A percentile compares a stretch with the other conserved stretches of the same genome.
phyloP scores from a whole-genome alignment of 1,139 yeast genomes.

The Geotrichum phurueaensis region DNA sequence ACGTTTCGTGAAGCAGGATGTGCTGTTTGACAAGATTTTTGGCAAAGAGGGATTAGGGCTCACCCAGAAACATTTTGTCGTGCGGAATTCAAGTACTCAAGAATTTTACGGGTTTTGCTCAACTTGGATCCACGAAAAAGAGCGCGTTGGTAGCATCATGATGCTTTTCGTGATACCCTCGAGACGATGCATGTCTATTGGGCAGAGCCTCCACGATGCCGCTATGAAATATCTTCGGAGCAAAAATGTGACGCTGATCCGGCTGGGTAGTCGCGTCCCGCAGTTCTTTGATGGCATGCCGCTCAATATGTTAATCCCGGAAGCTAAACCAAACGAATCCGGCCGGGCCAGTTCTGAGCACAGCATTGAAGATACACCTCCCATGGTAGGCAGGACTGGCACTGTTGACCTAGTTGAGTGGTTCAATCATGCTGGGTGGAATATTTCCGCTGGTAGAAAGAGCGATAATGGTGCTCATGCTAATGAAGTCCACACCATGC shows the following conservation, averaged over 20 bases:
- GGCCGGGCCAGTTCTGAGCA: neutral
- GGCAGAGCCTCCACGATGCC: slow-evolving; percentile 50
- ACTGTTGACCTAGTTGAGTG: slow-evolving; percentile 22
- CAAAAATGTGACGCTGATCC: slow-evolving; percentile 39
- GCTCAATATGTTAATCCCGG: slow-evolving; percentile 1
- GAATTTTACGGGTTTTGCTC: slow-evolving; percentile 51
- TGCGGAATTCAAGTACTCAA: slow-evolving; percentile 53
- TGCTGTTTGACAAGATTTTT: slow-evolving; percentile 2
- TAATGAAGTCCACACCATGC: neutral
- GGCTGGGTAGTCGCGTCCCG: slow-evolving; percentile 50
- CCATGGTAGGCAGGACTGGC: neutral
- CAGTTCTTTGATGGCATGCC: slow-evolving; percentile 42
- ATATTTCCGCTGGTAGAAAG: slow-evolving; percentile 16
- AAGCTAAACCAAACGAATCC: neutral
- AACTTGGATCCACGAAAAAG: slow-evolving; percentile 47
- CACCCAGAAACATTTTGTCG: slow-evolving; percentile 46
- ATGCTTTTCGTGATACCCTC: slow-evolving; percentile 52
- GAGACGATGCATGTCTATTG: slow-evolving; percentile 53
- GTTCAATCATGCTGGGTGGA: slow-evolving; percentile 32
- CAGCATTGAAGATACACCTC: neutral
- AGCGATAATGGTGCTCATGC: neutral
- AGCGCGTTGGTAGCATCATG: slow-evolving; percentile 43
- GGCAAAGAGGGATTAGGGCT: neutral
- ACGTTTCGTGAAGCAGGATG: slow-evolving; percentile 5
- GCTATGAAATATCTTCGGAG: slow-evolving; percentile 48